These are phyloP conservation scores for Candida vartiovaarae DNA, from an alignment of 805 yeast species.

Conservation along the genomic window DNA sequence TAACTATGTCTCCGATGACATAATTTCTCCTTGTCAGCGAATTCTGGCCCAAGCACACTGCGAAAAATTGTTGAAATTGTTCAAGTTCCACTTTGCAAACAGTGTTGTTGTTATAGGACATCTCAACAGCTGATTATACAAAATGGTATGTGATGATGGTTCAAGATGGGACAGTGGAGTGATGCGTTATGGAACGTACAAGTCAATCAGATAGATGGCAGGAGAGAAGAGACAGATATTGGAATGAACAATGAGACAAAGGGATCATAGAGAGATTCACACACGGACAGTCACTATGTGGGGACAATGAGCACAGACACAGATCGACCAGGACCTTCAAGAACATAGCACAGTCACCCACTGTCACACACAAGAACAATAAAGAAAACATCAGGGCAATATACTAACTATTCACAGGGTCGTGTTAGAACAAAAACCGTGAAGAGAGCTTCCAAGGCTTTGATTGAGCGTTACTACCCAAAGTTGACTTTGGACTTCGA, in stretches of 20 bases:
- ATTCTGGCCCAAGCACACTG: background rate
- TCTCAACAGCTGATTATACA: constrained; percentile 12
- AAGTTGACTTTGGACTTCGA: constrained; percentile 98
- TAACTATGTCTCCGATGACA: background rate
- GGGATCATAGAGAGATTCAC: no score
- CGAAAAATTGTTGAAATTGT: constrained; percentile 5
- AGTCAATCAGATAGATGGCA: no score
- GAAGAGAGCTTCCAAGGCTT: constrained; percentile 99
- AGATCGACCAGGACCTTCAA: no score
- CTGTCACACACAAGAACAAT: no score
- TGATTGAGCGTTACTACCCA: constrained; percentile 99
- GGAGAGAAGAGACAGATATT: no score
- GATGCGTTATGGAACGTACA: background rate
- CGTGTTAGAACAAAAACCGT: constrained; percentile 99
- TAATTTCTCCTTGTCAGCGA: background rate
- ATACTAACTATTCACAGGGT: constrained; percentile 54
- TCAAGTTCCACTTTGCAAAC: background rate
- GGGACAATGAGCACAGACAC: no score
- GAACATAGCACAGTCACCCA: no score
- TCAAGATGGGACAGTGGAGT: no score
- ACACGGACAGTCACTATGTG: no score
- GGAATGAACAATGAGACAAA: no score
- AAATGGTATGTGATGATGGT: constrained; percentile 17
- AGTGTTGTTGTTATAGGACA: background rate
- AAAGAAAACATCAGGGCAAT: background rate